phyloP scores from a whole-genome alignment of 2,329 filamentous ascomycete species.

The Graphilbum sp. region DNA sequence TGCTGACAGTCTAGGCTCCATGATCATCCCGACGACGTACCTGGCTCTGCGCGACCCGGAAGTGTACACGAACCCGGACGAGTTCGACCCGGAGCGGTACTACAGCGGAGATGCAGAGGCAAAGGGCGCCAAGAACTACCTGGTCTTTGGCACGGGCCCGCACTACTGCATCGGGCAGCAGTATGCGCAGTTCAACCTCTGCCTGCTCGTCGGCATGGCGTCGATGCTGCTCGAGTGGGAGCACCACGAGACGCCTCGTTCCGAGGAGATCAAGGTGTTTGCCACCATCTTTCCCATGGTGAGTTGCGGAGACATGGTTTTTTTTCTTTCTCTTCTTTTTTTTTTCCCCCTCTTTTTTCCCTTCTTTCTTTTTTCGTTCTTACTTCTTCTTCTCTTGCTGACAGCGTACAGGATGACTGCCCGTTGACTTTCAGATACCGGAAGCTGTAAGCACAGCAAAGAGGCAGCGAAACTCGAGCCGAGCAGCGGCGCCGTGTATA shows the following conservation, averaged over 20 bases:
- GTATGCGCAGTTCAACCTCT: conserved; percentile 80
- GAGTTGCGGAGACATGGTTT: conserved; percentile 24
- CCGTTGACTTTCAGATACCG: conserved; percentile 52
- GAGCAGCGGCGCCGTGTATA: no score
- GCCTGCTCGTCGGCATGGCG: conserved; percentile 79
- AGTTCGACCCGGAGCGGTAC: conserved; percentile 83
- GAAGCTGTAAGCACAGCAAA: conserved; percentile 4
- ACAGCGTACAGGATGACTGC: conserved; percentile 53
- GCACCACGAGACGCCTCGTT: conserved; percentile 67
- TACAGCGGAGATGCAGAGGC: conserved; percentile 78
- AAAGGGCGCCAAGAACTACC: conserved; percentile 79
- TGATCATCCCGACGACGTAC: conserved; percentile 88
- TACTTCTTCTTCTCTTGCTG: conserved; percentile 3
- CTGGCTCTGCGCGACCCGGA: conserved; percentile 84
- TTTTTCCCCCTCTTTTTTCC: no score
- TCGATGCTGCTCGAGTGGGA: conserved; percentile 77
- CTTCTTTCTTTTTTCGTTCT: no score
- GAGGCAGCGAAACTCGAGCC: no score
- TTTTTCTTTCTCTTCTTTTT: no score
- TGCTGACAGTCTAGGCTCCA: conserved; percentile 43
- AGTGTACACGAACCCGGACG: conserved; percentile 77
- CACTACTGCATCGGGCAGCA: conserved; percentile 94
- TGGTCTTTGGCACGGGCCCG: conserved; percentile 89
- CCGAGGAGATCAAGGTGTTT: conserved; percentile 96
- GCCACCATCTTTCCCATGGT: conserved; percentile 96